Evolutionary conservation across 148 eudicot species (phyloP).

Genomic region (Chenopodium quinoa): DNA sequence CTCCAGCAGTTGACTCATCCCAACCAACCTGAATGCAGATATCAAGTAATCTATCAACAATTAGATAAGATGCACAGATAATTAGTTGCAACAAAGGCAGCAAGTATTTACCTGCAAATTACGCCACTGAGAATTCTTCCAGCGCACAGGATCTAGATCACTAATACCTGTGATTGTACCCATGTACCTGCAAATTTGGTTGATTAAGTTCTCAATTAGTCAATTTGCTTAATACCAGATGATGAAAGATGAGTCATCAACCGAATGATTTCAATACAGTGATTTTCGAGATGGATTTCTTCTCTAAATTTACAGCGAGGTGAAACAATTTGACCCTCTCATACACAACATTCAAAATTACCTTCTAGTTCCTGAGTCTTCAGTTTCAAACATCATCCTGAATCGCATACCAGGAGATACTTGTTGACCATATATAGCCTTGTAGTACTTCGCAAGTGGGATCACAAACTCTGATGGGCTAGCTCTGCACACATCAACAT

Average conservation of each 20-base stretch:
- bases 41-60: slow-evolving; percentile 9
- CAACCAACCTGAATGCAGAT: slow-evolving; percentile 69
- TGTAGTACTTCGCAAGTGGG: slow-evolving; percentile 92
- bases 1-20: slow-evolving; percentile 98
- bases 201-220: slow-evolving; percentile 3
- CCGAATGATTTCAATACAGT: neutral
- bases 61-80: neutral
- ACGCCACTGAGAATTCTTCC: slow-evolving; percentile 99
- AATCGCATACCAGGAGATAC: slow-evolving; percentile 95
- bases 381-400: slow-evolving; percentile 98
- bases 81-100: neutral
- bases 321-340: neutral
- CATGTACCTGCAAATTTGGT: slow-evolving; percentile 70
- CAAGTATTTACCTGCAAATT: slow-evolving; percentile 73
- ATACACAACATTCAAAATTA: slow-evolving; percentile 20
- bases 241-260: neutral
- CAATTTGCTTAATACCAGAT: slow-evolving; percentile 8
- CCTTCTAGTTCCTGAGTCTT: slow-evolving; percentile 98
- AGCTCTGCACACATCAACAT: slow-evolving; percentile 51
- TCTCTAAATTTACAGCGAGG: neutral
- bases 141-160: slow-evolving; percentile 83
- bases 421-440: slow-evolving; percentile 79
- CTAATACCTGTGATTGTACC: slow-evolving; percentile 92
- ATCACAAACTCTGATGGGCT: slow-evolving; percentile 94
- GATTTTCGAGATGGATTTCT: neutral